Evolutionary conservation across 345 rosid genomes (phyloP), one percentile per base, ranked within the genome.

Genomic region (Rhizophora apiculata): DNA sequence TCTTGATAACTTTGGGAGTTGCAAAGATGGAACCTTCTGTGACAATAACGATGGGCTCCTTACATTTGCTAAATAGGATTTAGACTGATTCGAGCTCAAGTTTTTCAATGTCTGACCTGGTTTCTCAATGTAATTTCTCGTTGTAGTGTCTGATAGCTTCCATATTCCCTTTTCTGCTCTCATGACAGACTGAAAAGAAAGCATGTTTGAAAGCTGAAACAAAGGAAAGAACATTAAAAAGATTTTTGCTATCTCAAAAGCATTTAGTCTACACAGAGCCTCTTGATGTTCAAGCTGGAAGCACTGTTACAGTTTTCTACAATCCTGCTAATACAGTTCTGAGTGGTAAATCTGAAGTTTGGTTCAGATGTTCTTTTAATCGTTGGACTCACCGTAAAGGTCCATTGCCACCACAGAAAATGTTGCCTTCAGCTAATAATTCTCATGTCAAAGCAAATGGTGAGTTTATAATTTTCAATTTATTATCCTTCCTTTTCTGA

Each of bases 281-380:
- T 61, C 84, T 94, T 54, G 86, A 86, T 72, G 73, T 94, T 74
- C 85, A 84, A 67, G 98, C 97, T 26, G 98, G 98, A 77, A 85
- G 72, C 32, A 70, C 73, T 0, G 90, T 73, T 68, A 87, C 85
- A 6, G 85, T 91, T 66, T 79, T 88, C 58, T 94, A 94, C 68
- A 94, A 94, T 73, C 97, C 98, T 76, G 68, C 89, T n/a, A 88
- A 84, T 76, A 87, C 96, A 1, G 83, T 86, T 77, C 85, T 94
- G 71, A 88, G 86, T 66, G 96, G 95, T 65, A 94, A 91, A 73
- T 75, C 87, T 32, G 95, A 94, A 74, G 80, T 88, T 78, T 94
- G 96, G 98, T 88, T 91, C 82, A 89, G 93, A 86, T 79, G 92
- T 71, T 91, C 97, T 67, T 94, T 91, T 70, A 91, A 94, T 78